A percentile compares a stretch with the other conserved stretches of the same genome.
These are phyloP conservation scores for Peribolospora baueri DNA, from an alignment of 768 basidiomycete species.

Conservation along the genomic window DNA sequence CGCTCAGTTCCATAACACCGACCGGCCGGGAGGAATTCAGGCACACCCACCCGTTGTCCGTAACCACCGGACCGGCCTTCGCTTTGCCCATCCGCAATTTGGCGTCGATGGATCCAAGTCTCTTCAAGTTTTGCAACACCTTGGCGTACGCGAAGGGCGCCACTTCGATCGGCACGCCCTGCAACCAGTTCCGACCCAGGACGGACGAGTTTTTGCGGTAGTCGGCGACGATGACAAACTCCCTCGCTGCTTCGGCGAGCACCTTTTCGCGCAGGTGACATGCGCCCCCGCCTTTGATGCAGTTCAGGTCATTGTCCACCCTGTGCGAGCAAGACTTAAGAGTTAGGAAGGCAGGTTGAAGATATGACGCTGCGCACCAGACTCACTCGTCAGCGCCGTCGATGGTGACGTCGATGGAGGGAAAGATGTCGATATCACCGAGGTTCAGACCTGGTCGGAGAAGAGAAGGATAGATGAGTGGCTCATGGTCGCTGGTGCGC, in stretches of 20 bases:
- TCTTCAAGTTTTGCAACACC: slow-evolving; percentile 34
- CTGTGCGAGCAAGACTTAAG: slow-evolving; percentile 22
- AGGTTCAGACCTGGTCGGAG: slow-evolving; percentile 8
- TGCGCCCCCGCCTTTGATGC: slow-evolving; percentile 78
- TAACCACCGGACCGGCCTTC: slow-evolving; percentile 51
- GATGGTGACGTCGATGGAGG: slow-evolving; percentile 78
- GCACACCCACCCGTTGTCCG: slow-evolving; percentile 46
- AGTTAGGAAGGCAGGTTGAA: not conserved
- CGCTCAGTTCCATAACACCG: too few relatives aligned
- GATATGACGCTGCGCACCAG: not conserved
- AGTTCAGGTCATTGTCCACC: slow-evolving; percentile 63
- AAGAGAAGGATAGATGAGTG: slow-evolving; percentile 15
- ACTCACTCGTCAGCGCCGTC: slow-evolving; percentile 81
- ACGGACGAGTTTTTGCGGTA: slow-evolving; percentile 52
- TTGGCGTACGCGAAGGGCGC: slow-evolving; percentile 86
- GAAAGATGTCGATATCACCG: slow-evolving; percentile 20
- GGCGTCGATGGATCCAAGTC: slow-evolving; percentile 26
- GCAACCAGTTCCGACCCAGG: slow-evolving; percentile 26
- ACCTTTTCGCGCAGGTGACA: slow-evolving; percentile 95
- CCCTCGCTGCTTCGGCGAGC: slow-evolving; percentile 78
- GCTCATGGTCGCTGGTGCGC: slow-evolving; percentile 48
- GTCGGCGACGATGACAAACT: slow-evolving; percentile 84
- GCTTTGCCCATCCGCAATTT: slow-evolving; percentile 77
- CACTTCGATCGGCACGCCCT: slow-evolving; percentile 89
- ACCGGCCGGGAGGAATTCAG: not conserved